Evolutionary conservation across 331 rosid genomes (phyloP).

Genomic region (Ulmus americana): DNA sequence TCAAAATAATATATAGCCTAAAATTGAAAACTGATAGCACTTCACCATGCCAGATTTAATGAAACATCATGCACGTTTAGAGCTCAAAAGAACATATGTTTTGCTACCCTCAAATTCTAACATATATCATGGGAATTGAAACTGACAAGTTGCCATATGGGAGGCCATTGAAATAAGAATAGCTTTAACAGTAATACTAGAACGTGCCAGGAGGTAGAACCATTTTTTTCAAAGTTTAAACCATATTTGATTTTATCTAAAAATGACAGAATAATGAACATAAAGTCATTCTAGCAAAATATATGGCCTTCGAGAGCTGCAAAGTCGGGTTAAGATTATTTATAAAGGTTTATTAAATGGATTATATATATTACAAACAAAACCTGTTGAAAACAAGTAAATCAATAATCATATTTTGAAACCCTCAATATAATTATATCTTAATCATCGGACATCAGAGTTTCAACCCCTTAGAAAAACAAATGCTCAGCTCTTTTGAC

Average conservation of each 20-base stretch:
- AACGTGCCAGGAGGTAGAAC: too few species aligned
- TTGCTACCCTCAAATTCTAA: background rate
- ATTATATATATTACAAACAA: background rate
- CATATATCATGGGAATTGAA: background rate
- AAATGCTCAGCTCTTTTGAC: too few species aligned
- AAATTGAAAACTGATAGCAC: background rate
- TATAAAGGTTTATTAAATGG: background rate
- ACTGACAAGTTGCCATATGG: background rate
- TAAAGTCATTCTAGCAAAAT: too few species aligned
- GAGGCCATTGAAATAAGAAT: background rate
- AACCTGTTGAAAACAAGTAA: background rate
- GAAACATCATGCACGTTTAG: background rate
- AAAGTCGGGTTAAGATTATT: too few species aligned
- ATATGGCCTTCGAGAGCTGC: too few species aligned
- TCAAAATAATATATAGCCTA: too few species aligned
- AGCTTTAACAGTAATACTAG: background rate
- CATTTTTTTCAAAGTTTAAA: too few species aligned
- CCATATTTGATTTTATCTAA: too few species aligned
- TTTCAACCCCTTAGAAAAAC: too few species aligned
- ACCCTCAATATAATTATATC: background rate
- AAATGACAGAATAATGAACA: too few species aligned
- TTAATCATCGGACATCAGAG: background rate
- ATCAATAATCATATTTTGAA: background rate
- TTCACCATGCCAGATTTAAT: background rate
- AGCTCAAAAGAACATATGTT: background rate